A percentile compares a stretch with the other conserved stretches of the same genome.
These are phyloP conservation scores for Sabuloglossum arenarium DNA, from an alignment of 495 filamentous ascomycete genomes.

Conservation along the genomic window DNA sequence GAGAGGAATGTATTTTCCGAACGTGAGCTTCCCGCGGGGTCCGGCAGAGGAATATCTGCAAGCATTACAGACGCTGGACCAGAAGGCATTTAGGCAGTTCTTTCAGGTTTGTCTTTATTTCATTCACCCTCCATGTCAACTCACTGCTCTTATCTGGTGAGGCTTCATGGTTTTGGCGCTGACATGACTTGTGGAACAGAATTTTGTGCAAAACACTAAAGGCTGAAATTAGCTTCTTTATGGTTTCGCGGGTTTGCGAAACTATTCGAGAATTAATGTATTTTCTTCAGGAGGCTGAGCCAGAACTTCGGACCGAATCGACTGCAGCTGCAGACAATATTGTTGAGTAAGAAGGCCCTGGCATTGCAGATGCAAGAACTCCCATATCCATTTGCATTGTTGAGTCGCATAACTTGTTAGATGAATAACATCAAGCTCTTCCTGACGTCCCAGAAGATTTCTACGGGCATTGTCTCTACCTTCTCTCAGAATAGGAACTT, in stretches of 20 bases:
- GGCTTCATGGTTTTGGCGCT: not conserved
- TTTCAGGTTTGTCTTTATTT: constrained; percentile 19
- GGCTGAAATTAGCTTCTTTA: not conserved
- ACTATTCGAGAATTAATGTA: too few relatives aligned
- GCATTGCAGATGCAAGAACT: not conserved
- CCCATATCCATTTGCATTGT: not conserved
- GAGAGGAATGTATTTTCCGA: constrained; percentile 27
- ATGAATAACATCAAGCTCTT: too few relatives aligned
- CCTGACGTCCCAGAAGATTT: too few relatives aligned
- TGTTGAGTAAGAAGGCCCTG: too few relatives aligned
- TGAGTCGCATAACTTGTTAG: not conserved
- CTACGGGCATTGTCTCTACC: too few relatives aligned
- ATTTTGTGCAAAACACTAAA: not conserved
- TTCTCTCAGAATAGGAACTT: too few relatives aligned
- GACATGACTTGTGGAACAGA: not conserved
- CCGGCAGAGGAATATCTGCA: constrained; percentile 33
- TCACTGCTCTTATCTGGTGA: too few relatives aligned
- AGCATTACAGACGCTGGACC: constrained; percentile 27
- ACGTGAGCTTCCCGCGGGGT: constrained; percentile 31
- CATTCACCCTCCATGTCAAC: not conserved
- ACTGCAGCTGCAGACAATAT: too few relatives aligned
- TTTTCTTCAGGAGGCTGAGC: too few relatives aligned
- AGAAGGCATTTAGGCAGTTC: constrained; percentile 33
- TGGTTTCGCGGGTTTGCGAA: too few relatives aligned
- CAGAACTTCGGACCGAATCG: too few relatives aligned